Conservation (phyloP, 1,139 yeast genomes). For the Nakaseomyces kungkrabaensis region DNA sequence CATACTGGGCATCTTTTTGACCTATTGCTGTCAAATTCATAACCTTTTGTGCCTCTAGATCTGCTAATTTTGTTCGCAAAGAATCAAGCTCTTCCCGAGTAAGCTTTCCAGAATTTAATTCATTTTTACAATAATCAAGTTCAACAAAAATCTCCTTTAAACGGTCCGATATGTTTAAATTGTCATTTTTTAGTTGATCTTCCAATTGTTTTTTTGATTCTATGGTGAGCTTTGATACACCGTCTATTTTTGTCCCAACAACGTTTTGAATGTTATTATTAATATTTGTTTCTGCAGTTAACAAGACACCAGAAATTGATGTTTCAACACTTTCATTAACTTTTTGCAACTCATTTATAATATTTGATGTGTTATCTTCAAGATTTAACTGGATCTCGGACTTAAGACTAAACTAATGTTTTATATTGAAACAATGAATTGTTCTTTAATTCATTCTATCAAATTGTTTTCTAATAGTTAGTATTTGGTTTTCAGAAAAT, state of each 20-base stretch:
- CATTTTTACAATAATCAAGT: slow-evolving; percentile 2
- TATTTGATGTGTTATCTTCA: background rate
- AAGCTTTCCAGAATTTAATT: slow-evolving; percentile 3
- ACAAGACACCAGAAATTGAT: background rate
- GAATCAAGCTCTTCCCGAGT: slow-evolving; percentile 7
- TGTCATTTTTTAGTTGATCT: background rate
- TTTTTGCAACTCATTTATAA: background rate
- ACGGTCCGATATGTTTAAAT: background rate
- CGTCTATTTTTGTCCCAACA: background rate
- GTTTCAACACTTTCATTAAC: background rate
- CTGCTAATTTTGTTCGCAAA: slow-evolving; percentile 9
- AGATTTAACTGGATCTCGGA: background rate
- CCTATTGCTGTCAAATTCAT: slow-evolving; percentile 22
- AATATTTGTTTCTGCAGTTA: background rate
- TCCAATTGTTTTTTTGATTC: background rate
- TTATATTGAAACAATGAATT: background rate
- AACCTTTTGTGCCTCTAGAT: slow-evolving; percentile 19
- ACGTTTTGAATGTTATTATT: background rate
- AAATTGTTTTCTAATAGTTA: background rate
- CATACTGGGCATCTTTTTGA: slow-evolving; percentile 25
- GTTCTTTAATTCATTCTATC: background rate
- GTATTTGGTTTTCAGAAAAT: background rate
- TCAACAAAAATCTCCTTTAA: background rate
- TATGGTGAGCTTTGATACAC: background rate
- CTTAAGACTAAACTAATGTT: background rate